Percentiles rank a stretch among this genome's conserved stretches.
Evolutionary conservation across 345 rosid genomes (phyloP).

Genomic region (Rhodamnia argentea): DNA sequence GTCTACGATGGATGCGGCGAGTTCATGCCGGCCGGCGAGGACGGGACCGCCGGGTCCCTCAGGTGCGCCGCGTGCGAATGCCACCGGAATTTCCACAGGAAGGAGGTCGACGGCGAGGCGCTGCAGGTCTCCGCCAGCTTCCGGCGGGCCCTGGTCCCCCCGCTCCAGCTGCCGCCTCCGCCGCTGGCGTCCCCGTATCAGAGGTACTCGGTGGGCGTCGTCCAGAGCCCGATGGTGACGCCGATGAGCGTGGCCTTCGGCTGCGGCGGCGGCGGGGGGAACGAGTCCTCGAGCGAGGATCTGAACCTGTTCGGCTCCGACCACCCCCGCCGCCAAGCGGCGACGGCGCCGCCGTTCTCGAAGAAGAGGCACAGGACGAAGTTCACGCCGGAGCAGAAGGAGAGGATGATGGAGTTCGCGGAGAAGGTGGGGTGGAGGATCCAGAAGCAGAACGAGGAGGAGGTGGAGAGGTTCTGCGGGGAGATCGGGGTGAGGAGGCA

Average conservation of each 20-base stretch:
- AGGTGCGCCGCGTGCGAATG: conserved; percentile 93
- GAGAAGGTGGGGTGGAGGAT: conserved; percentile 44
- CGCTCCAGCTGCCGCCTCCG: conserved; percentile 48
- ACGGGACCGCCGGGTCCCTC: conserved; percentile 70
- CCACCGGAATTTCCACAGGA: conserved; percentile 93
- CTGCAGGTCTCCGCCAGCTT: background rate
- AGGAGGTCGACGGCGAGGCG: conserved; percentile 30
- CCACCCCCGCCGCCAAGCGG: background rate
- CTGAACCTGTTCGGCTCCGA: conserved; percentile 30
- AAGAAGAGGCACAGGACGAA: conserved; percentile 42
- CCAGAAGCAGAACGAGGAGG: conserved; percentile 29
- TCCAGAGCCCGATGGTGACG: conserved; percentile 27
- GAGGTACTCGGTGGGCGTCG: conserved; percentile 11
- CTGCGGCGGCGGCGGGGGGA: conserved; percentile 16
- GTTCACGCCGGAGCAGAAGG: conserved; percentile 42
- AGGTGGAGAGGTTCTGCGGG: conserved; percentile 31
- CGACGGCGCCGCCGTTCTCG: conserved; percentile 2
- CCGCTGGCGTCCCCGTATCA: conserved; percentile 17
- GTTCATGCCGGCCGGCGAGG: conserved; percentile 96
- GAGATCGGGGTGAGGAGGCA: conserved; percentile 31
- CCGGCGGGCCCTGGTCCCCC: conserved; percentile 18
- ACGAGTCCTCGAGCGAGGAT: conserved; percentile 49
- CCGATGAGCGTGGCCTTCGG: conserved; percentile 60
- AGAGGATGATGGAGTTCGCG: conserved; percentile 41
- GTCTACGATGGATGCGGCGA: conserved; percentile 90